Base-by-base conservation (phyloP, 345 rosid genomes). In the Erodium maritimum region DNA sequence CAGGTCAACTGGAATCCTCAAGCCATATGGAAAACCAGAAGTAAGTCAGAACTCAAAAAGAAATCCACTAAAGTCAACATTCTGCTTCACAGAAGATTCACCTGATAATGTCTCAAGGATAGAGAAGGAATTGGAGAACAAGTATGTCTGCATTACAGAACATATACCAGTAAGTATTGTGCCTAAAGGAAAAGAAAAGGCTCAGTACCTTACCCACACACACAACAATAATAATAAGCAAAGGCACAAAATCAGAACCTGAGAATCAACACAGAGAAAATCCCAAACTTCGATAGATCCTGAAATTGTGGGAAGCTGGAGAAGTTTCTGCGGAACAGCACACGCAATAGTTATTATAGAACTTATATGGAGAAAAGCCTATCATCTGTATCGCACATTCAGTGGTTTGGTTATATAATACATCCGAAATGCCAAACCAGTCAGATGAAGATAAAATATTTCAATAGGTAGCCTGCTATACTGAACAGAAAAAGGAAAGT, bases 261-360 rank as follows among this genome's bases (percentile, higher is more conserved):
- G 99, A 34, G 99, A 94, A 79, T 94, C 99, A 63, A 94, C 88
- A 56, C 90, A 87, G 60, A 94, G 82, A 63, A 94, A 94, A 80
- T 90, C 97, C 99, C 99, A 87, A 65, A 94, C 97, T 72, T 94
- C 99, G 72, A 94, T 82, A 13, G 97, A 94, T 70, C 95, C 97
- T 46, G 99, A 90, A 77, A 94, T 64, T 63, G 77, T 85, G 58
- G 94, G 97, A 74, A 82, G 84, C 75, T 83, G 96, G 79, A 94
- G 71, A 48, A 94, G 83, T 72, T 77, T 81, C 99, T 90, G 91
- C 63, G 57, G 65, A 77, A 58, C 59, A 77, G 54, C 59, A 66
- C 21, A 70, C 51, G 50, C 57, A 67, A 20, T 6, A 55, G 56
- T 21, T 19, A 21, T 56, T 56, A 20, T 58, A 60, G 63, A 5